These are phyloP conservation scores for Microcyclospora tardicrescens DNA, from an alignment of 2,329 filamentous ascomycete species.

Conservation along the genomic window DNA sequence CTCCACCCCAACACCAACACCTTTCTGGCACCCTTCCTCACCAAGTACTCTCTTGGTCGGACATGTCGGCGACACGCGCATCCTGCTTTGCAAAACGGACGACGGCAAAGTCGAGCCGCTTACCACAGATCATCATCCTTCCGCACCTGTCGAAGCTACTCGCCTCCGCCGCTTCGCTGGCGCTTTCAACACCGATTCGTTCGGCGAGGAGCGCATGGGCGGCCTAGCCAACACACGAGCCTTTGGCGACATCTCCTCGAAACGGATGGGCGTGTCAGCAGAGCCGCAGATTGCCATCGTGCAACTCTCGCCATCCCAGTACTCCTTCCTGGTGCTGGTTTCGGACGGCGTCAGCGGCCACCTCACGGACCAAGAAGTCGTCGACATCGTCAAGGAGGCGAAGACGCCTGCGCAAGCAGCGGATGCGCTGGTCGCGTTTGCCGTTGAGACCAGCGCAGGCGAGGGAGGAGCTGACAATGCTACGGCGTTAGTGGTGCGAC, in stretches of 20 bases:
- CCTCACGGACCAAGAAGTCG: conserved; percentile 83
- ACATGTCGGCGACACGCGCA: conserved; percentile 86
- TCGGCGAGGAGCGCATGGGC: conserved; percentile 90
- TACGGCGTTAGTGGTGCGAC: conserved; percentile 48
- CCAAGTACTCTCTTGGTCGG: conserved; percentile 74
- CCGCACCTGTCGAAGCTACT: conserved; percentile 68
- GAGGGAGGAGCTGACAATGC: conserved; percentile 46
- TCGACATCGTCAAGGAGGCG: conserved; percentile 90
- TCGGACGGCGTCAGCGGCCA: conserved; percentile 81
- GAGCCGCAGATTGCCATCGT: conserved; percentile 78
- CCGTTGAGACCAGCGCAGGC: conserved; percentile 58
- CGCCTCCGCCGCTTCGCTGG: conserved; percentile 76
- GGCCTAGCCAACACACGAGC: conserved; percentile 87
- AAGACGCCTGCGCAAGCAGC: conserved; percentile 79
- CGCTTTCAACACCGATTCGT: conserved; percentile 85
- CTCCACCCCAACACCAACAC: conserved; percentile 78
- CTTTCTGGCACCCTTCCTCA: conserved; percentile 88
- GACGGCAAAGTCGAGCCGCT: conserved; percentile 69
- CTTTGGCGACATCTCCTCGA: conserved; percentile 84
- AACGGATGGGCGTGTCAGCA: conserved; percentile 84
- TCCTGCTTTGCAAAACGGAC: conserved; percentile 75
- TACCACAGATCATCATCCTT: conserved; percentile 86
- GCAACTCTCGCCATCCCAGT: conserved; percentile 71
- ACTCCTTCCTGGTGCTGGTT: conserved; percentile 77
- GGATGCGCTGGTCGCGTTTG: conserved; percentile 67